These are phyloP conservation scores for Ensete glaucum DNA, from an alignment of 176 grass and related monocot genomes.

Conservation along the genomic window DNA sequence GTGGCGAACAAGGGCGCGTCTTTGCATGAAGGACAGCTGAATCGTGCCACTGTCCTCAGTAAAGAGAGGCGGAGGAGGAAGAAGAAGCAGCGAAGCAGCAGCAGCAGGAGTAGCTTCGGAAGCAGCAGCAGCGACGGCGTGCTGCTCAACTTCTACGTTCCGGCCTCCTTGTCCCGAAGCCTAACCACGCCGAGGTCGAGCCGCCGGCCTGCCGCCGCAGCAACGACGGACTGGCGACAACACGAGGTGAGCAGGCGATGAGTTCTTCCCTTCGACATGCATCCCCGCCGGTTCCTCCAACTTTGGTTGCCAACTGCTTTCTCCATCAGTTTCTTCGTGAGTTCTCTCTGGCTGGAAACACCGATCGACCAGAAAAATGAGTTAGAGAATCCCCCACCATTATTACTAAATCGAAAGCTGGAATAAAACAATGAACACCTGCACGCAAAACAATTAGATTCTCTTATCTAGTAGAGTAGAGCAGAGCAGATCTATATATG, in stretches of 20 bases:
- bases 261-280: not conserved
- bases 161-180: slow-evolving; percentile 38
- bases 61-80: not conserved
- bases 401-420: no score
- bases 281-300: not conserved
- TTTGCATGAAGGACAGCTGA: slow-evolving; percentile 2
- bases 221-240: slow-evolving; percentile 10
- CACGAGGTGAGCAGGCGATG: not conserved
- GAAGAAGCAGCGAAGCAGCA: slow-evolving; percentile 18
- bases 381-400: no score
- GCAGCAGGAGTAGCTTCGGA: slow-evolving; percentile 27
- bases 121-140: slow-evolving; percentile 41
- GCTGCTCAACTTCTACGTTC: slow-evolving; percentile 68
- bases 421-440: no score
- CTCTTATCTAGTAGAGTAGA: no score
- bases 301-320: not conserved
- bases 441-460: no score
- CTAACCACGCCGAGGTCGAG: slow-evolving; percentile 31
- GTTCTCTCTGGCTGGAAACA: no score
- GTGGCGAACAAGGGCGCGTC: no score
- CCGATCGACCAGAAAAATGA: no score
- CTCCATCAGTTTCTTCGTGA: not conserved
- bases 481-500: no score
- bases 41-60: not conserved
- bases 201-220: not conserved